phyloP scores from a whole-genome alignment of 2,329 filamentous ascomycete species.

The Diaporthe eres region DNA sequence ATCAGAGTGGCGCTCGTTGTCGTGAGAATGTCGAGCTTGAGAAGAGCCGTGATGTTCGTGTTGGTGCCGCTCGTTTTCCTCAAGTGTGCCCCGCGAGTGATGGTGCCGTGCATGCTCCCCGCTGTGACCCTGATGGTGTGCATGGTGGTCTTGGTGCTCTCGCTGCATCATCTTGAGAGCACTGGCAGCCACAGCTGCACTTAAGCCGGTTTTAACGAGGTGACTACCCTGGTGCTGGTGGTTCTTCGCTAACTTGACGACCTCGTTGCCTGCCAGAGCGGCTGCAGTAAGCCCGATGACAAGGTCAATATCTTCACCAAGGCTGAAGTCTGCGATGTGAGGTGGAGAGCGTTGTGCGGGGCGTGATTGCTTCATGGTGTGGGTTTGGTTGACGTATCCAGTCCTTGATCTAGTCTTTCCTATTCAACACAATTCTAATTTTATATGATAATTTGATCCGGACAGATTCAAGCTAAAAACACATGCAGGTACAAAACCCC shows the following conservation, averaged over 20 bases:
- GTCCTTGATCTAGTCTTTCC: not conserved
- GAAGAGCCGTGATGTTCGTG: not conserved
- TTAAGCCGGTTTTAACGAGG: conserved; percentile 43
- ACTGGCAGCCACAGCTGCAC: conserved; percentile 42
- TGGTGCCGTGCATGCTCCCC: not conserved
- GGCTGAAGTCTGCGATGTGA: conserved; percentile 32
- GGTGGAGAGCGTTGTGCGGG: not conserved
- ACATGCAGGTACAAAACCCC: too few species aligned
- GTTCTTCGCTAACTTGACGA: conserved; percentile 37
- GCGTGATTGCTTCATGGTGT: conserved; percentile 5
- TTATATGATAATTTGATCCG: not conserved
- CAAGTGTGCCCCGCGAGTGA: not conserved
- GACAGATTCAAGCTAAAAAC: not conserved
- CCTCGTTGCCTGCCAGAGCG: conserved; percentile 44
- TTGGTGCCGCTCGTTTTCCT: not conserved
- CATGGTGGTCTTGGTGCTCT: conserved; percentile 38
- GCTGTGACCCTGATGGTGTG: not conserved
- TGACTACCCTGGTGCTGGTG: conserved; percentile 42
- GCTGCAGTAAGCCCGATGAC: conserved; percentile 44
- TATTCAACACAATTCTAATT: too few species aligned
- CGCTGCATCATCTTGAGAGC: conserved; percentile 44
- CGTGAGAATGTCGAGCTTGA: too few species aligned
- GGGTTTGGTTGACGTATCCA: not conserved
- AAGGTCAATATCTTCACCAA: conserved; percentile 46
- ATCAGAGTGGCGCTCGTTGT: not conserved